These are phyloP conservation scores for Amanita thiersii DNA, from an alignment of 768 basidiomycete genomes.

Conservation along the genomic window DNA sequence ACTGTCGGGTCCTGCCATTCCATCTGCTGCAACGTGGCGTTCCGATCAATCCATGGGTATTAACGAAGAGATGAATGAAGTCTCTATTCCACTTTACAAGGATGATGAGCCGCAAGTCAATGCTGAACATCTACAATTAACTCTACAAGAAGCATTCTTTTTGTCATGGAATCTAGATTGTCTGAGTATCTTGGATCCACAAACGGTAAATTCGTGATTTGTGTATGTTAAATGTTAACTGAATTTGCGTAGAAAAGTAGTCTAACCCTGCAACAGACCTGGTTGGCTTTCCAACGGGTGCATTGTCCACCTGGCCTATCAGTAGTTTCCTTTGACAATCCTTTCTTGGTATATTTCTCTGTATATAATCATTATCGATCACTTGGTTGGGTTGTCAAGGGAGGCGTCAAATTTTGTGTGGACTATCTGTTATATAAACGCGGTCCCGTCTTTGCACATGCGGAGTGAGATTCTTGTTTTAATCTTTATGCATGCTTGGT, in stretches of 20 bases:
- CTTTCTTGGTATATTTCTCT: slow-evolving; percentile 84
- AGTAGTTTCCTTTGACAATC: slow-evolving; percentile 67
- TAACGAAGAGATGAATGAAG: slow-evolving; percentile 4
- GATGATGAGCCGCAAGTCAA: slow-evolving; percentile 56
- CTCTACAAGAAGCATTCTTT: slow-evolving; percentile 86
- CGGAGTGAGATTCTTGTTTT: slow-evolving; percentile 57
- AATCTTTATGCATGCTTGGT: background rate
- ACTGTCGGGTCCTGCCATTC: slow-evolving; percentile 55
- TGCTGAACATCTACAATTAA: slow-evolving; percentile 87
- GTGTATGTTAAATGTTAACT: slow-evolving; percentile 6
- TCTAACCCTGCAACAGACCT: slow-evolving; percentile 51
- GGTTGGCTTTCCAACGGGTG: slow-evolving; percentile 53
- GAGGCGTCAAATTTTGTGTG: slow-evolving; percentile 94
- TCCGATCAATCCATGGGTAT: slow-evolving; percentile 23
- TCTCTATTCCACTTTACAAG: slow-evolving; percentile 20
- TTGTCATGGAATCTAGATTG: slow-evolving; percentile 80
- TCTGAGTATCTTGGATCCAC: slow-evolving; percentile 57
- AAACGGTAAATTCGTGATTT: slow-evolving; percentile 41
- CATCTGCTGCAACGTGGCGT: slow-evolving; percentile 78
- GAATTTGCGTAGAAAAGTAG: slow-evolving; percentile 34
- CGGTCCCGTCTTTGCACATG: slow-evolving; percentile 92
- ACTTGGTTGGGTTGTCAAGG: slow-evolving; percentile 94
- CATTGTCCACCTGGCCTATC: slow-evolving; percentile 36
- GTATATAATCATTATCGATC: slow-evolving; percentile 94
- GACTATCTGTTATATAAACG: slow-evolving; percentile 93